A percentile compares a stretch with the other conserved stretches of the same genome.
Conservation (phyloP, 2,329 filamentous ascomycete species). For the Peltaster fructicola region DNA sequence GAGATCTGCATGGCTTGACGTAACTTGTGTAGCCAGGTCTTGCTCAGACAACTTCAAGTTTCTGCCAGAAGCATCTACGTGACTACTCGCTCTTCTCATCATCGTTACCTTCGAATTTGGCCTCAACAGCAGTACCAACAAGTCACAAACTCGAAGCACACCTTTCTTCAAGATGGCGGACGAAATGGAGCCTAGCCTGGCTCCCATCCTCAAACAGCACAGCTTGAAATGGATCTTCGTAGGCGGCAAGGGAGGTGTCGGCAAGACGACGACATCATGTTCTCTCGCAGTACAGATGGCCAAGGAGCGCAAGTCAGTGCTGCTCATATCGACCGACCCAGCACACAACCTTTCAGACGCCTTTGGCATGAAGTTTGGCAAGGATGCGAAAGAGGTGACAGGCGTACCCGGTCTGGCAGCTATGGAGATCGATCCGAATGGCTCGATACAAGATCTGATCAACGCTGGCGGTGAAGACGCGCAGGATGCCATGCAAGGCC, state of each 20-base stretch:
- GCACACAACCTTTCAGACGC: slow-evolving; percentile 96
- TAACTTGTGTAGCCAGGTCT: too few species aligned
- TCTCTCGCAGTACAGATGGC: slow-evolving; percentile 96
- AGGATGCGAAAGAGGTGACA: slow-evolving; percentile 82
- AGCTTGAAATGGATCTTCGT: slow-evolving; percentile 98
- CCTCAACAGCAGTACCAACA: too few species aligned
- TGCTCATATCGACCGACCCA: slow-evolving; percentile 95
- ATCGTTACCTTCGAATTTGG: too few species aligned
- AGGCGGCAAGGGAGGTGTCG: slow-evolving; percentile 92
- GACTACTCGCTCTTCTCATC: too few species aligned
- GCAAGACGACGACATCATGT: slow-evolving; percentile 98
- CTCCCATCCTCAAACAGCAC: slow-evolving; percentile 88
- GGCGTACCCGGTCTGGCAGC: slow-evolving; percentile 88
- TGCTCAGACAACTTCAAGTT: too few species aligned
- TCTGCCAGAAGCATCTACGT: too few species aligned
- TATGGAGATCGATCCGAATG: slow-evolving; percentile 98
- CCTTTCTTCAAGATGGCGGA: slow-evolving; percentile 37
- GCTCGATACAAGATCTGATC: slow-evolving; percentile 87
- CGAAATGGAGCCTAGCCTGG: slow-evolving; percentile 80
- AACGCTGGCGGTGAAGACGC: slow-evolving; percentile 57
- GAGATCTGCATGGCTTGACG: too few species aligned
- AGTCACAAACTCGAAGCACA: too few species aligned
- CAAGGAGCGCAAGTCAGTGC: slow-evolving; percentile 81
- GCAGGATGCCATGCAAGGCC: slow-evolving; percentile 50
- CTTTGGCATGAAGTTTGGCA: slow-evolving; percentile 98